Evolutionary conservation across 2,329 filamentous ascomycete genomes (phyloP).

Genomic region (Hansfordia pulvinata): DNA sequence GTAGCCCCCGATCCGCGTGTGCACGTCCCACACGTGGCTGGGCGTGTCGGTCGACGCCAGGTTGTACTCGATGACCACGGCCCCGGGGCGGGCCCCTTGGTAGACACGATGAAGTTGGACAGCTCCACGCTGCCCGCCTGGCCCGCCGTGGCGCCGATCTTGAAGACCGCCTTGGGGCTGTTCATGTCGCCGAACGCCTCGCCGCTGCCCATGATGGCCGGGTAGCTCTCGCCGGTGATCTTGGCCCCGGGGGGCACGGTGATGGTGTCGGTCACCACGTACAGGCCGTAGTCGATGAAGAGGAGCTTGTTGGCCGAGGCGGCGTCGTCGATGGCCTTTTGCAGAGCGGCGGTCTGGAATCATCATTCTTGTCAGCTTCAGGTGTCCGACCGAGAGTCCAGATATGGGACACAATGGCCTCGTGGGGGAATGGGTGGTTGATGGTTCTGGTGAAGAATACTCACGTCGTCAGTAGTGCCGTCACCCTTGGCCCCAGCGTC

Average conservation of each 20-base stretch:
- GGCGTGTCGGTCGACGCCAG: slow-evolving; percentile 32
- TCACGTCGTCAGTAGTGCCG: slow-evolving; percentile 50
- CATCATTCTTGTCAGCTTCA: too few relatives aligned
- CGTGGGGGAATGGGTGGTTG: too few relatives aligned
- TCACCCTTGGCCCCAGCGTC: slow-evolving; percentile 54
- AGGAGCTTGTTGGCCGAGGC: slow-evolving; percentile 32
- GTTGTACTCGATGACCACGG: slow-evolving; percentile 62
- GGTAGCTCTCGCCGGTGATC: slow-evolving; percentile 19
- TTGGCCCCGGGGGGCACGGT: slow-evolving; percentile 26
- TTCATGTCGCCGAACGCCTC: slow-evolving; percentile 39
- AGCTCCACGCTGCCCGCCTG: slow-evolving; percentile 55
- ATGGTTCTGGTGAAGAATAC: too few relatives aligned
- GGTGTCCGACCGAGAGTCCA: too few relatives aligned
- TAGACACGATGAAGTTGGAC: slow-evolving; percentile 59
- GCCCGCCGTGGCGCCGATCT: slow-evolving; percentile 45
- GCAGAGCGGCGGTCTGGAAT: slow-evolving; percentile 42
- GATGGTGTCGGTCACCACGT: slow-evolving; percentile 33
- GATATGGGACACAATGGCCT: too few relatives aligned
- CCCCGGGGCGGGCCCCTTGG: slow-evolving; percentile 53
- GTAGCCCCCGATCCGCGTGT: slow-evolving; percentile 61
- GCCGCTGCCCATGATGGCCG: slow-evolving; percentile 38
- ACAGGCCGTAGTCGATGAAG: slow-evolving; percentile 43
- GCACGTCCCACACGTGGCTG: slow-evolving; percentile 59
- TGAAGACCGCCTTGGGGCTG: slow-evolving; percentile 49
- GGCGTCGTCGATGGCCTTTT: slow-evolving; percentile 38